Evolutionary conservation across 306 rosid species (phyloP).

Genomic region (Luffa acutangula): DNA sequence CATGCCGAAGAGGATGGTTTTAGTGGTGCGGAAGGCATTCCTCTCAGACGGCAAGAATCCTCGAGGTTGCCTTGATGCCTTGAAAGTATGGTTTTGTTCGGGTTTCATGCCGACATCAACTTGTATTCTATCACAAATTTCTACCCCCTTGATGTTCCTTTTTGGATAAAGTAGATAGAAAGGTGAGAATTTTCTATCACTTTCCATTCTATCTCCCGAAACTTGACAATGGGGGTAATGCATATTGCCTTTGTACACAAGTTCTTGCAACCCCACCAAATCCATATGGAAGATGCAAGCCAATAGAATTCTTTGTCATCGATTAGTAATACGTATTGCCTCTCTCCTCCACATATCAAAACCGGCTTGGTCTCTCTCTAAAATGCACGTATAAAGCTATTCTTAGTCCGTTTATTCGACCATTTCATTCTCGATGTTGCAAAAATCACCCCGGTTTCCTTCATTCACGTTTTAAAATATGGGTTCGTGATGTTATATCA

Average conservation of each 20-base stretch:
- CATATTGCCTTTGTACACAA: slow-evolving; percentile 11
- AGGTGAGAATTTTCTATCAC: neutral
- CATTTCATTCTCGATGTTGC: neutral
- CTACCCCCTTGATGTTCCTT: slow-evolving; percentile 2
- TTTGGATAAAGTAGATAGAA: slow-evolving; percentile 10
- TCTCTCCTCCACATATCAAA: neutral
- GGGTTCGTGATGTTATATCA: neutral
- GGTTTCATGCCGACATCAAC: neutral
- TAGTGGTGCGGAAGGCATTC: slow-evolving; percentile 67
- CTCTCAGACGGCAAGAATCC: slow-evolving; percentile 85
- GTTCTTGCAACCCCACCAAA: slow-evolving; percentile 16
- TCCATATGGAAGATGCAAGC: slow-evolving; percentile 11
- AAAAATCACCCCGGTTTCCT: neutral
- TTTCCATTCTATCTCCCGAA: slow-evolving; percentile 3
- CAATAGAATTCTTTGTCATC: slow-evolving; percentile 5
- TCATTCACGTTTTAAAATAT: neutral
- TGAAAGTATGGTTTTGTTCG: slow-evolving; percentile 7
- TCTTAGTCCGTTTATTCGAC: neutral
- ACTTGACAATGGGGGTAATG: slow-evolving; percentile 7
- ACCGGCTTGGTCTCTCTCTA: neutral
- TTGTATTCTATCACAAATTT: slow-evolving; percentile 6
- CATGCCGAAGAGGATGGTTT: slow-evolving; percentile 68
- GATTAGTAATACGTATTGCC: neutral
- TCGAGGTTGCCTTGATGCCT: slow-evolving; percentile 35
- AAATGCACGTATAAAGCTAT: neutral